Evolutionary conservation across 148 eudicot genomes (phyloP), one percentile per base, ranked within the genome.

Genomic region (Limonium bicolor): DNA sequence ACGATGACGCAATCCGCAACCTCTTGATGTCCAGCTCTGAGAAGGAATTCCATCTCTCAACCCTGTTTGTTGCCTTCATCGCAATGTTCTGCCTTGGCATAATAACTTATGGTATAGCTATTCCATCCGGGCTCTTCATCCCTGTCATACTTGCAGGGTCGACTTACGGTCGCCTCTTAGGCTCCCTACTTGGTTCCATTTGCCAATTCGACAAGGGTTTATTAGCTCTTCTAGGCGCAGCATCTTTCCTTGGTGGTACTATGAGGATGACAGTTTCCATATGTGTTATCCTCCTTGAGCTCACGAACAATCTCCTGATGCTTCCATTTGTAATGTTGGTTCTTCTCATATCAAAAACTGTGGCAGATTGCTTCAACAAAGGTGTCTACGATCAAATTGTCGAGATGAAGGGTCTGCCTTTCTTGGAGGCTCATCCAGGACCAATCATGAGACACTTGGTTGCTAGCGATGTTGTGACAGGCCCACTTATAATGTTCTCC

Each of bases 211-310:
- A 59, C 20, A 59, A 46, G 19, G 63, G 63, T 26, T 48, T 59
- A 18, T 59, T 50, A 31, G 63, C 63, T 0, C 63, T 59, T 10
- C 50, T 59, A 12, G 63, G 63, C 23, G 63, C 63, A 10, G 63
- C 63, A 50, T 59, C 63, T 6, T 59, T 59, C 17, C 51, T 59
- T 15, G 63, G 63, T 50, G 63, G 63, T 12, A 59, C 63, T 15
- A 59, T 59, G 63, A 59, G 63, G 26, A 59, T 59, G 63, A 59
- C 63, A 19, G 63, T 58, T 36, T 58, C 63, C 1, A 31, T 58
- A 2, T 58, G 56, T 40, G 50, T 59, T 3, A 59, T 59, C 32
- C 51, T 59, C 5, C 50, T 59, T 6, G 63, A 59, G 33, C 54
- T 59, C 9, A 50, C 63, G 6, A 59, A 59, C 21, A 56, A 59